These are phyloP conservation scores for Xylaria intraflava DNA, from an alignment of 495 filamentous ascomycete genomes.

Conservation along the genomic window DNA sequence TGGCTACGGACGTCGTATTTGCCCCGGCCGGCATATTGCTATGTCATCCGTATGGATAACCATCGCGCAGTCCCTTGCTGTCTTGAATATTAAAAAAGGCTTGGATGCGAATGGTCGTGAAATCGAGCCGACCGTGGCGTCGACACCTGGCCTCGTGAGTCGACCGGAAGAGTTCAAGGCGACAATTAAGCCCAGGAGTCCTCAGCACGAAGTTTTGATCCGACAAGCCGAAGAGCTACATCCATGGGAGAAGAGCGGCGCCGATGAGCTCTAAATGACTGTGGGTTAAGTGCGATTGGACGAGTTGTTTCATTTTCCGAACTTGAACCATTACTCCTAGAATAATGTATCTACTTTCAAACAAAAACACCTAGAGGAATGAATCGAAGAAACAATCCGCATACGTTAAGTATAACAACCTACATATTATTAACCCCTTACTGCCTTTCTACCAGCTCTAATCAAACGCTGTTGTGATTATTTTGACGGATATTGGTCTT, in stretches of 20 bases:
- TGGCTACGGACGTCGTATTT: conserved; percentile 46
- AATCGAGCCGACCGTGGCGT: conserved; percentile 17
- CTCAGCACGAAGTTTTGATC: conserved; percentile 22
- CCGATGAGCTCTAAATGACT: conserved; percentile 5
- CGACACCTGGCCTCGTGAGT: conserved; percentile 23
- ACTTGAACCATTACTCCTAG: too few relatives aligned
- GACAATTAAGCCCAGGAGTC: conserved; percentile 23
- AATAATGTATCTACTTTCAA: too few relatives aligned
- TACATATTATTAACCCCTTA: too few relatives aligned
- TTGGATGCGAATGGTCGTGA: conserved; percentile 25
- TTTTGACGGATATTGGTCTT: too few relatives aligned
- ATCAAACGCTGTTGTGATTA: too few relatives aligned
- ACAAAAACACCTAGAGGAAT: too few relatives aligned
- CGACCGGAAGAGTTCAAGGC: conserved; percentile 24
- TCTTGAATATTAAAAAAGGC: conserved; percentile 31
- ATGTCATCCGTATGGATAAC: conserved; percentile 35
- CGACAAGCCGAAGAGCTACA: conserved; percentile 25
- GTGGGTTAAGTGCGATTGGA: too few relatives aligned
- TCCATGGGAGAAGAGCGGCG: conserved; percentile 38
- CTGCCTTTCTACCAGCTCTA: too few relatives aligned
- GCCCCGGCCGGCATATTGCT: conserved; percentile 43
- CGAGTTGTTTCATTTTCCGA: too few relatives aligned
- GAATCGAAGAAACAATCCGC: too few relatives aligned
- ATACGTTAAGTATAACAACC: too few relatives aligned
- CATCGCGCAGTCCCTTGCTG: conserved; percentile 34